Conservation (phyloP, 2,329 filamentous ascomycete species). For the Epichloe uncinata region DNA sequence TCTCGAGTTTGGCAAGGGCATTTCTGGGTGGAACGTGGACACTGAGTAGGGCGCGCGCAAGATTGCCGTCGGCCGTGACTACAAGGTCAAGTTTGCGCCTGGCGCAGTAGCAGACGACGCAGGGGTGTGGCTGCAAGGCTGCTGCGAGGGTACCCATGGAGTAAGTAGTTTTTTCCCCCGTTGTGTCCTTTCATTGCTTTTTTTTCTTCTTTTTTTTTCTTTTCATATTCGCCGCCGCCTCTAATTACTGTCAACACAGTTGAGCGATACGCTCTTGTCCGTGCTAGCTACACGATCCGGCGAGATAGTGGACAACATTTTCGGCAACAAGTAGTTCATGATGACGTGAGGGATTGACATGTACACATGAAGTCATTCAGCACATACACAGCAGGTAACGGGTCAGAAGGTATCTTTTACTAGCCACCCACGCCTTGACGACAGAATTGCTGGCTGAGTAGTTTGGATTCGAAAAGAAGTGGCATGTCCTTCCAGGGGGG, state of each 20-base stretch:
- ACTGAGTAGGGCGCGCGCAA: constrained; percentile 27
- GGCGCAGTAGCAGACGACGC: constrained; percentile 57
- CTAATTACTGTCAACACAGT: constrained; percentile 24
- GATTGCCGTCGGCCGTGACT: constrained; percentile 63
- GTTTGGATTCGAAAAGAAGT: neutral
- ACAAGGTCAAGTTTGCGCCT: constrained; percentile 58
- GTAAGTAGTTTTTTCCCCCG: constrained; percentile 38
- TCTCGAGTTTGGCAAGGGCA: constrained; percentile 19
- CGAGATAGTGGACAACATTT: constrained; percentile 66
- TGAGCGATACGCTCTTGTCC: constrained; percentile 72
- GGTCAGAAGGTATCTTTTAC: neutral
- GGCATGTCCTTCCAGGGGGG: neutral
- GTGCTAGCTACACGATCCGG: constrained; percentile 63
- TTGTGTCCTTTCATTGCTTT: neutral
- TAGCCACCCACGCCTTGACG: neutral
- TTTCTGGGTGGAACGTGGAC: constrained; percentile 28
- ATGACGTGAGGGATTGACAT: neutral
- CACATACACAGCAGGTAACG: neutral
- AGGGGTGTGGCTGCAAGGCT: constrained; percentile 86
- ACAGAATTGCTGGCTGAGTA: neutral
- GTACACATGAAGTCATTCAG: neutral
- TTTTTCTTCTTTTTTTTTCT: neutral
- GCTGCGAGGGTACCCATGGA: constrained; percentile 84
- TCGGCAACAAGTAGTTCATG: constrained; percentile 22
- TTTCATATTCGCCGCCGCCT: constrained; percentile 8